Percentiles rank a stretch among this genome's conserved stretches.
These are phyloP conservation scores for Dothidotthia symphoricarpi DNA, from an alignment of 2,329 filamentous ascomycete genomes.

Conservation along the genomic window DNA sequence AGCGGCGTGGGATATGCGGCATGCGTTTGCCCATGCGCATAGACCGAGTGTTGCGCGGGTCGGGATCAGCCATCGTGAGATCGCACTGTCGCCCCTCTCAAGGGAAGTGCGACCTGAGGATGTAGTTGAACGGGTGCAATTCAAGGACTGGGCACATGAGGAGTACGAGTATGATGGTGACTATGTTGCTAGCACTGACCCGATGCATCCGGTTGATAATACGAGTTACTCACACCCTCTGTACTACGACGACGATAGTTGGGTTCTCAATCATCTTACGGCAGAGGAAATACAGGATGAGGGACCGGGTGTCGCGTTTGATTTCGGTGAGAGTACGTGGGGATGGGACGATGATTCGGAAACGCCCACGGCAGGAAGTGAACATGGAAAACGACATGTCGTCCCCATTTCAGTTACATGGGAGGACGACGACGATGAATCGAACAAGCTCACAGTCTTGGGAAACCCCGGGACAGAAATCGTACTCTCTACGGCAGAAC, in stretches of 20 bases:
- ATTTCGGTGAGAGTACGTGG: constrained; percentile 2
- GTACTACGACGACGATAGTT: constrained; percentile 12
- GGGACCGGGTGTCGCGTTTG: not conserved
- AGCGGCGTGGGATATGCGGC: constrained; percentile 15
- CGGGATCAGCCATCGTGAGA: not conserved
- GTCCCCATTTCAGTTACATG: too few relatives aligned
- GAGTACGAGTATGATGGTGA: constrained; percentile 17
- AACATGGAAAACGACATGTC: too few relatives aligned
- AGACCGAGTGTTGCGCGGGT: constrained; percentile 9
- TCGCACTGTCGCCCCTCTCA: constrained; percentile 11
- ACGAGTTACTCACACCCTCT: constrained; percentile 13
- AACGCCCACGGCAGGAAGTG: not conserved
- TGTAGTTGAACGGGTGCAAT: constrained; percentile 3
- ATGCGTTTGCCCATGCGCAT: constrained; percentile 6
- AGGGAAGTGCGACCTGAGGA: constrained; percentile 22
- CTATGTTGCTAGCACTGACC: constrained; percentile 22
- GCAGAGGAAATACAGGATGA: constrained; percentile 4
- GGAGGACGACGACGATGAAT: not conserved
- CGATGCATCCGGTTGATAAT: constrained; percentile 20
- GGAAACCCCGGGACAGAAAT: not conserved
- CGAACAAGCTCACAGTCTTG: not conserved
- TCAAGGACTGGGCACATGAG: constrained; percentile 2
- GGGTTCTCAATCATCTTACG: constrained; percentile 8
- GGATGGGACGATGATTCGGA: constrained; percentile 5
- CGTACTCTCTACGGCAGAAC: not conserved